Percentiles rank a stretch among this genome's conserved stretches.
These are phyloP conservation scores for Aspergillus versicolor DNA, from an alignment of 2,329 filamentous ascomycete species.

Conservation along the genomic window DNA sequence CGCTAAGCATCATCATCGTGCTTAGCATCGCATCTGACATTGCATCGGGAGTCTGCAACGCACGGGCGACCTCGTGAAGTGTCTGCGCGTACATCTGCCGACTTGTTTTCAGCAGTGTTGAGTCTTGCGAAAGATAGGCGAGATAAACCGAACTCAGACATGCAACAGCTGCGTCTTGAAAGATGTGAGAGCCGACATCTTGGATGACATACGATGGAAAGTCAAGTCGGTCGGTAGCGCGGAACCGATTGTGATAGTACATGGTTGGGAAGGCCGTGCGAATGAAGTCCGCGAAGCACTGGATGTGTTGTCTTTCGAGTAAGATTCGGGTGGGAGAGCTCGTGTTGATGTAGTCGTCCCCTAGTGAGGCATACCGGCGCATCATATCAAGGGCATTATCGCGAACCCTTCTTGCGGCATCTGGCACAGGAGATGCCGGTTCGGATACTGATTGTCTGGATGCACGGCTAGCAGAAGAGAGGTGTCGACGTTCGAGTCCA, in stretches of 20 bases:
- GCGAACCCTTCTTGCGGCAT: constrained; percentile 20
- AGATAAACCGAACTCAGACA: constrained; percentile 28
- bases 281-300: constrained; percentile 25
- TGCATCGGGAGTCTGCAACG: constrained; percentile 27
- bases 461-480: constrained; percentile 1
- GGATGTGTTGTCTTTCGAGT: constrained; percentile 8
- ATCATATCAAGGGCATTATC: constrained; percentile 27
- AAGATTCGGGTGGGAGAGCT: neutral
- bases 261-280: constrained; percentile 28
- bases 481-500: constrained; percentile 32
- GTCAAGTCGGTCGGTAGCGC: constrained; percentile 20
- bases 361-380: constrained; percentile 15
- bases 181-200: constrained; percentile 24
- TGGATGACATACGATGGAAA: constrained; percentile 25
- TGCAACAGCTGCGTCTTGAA: constrained; percentile 26
- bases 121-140: constrained; percentile 25
- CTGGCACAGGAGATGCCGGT: neutral
- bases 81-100: constrained; percentile 34
- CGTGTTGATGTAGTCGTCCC: constrained; percentile 5
- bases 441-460: neutral
- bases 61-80: constrained; percentile 29
- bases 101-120: constrained; percentile 21
- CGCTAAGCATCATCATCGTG: constrained; percentile 38
- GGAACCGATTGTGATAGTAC: constrained; percentile 29
- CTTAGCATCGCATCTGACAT: constrained; percentile 34